A percentile compares a stretch with the other conserved stretches of the same genome.
Conservation (phyloP, 2,329 filamentous ascomycete genomes). For the Fusarium gaditjirri region DNA sequence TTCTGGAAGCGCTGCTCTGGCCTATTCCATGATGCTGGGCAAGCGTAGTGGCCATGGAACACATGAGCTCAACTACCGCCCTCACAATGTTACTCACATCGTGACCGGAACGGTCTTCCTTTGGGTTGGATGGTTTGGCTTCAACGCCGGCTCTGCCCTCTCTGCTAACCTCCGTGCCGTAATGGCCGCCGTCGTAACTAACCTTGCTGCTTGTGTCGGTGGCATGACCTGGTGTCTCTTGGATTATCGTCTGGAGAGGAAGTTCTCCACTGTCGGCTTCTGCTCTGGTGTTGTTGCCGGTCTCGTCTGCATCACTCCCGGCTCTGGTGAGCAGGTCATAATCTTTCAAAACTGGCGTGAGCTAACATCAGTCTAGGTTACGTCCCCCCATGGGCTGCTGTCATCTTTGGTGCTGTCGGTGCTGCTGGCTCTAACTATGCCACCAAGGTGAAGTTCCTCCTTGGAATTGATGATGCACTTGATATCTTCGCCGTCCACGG, state of each 20-base stretch:
- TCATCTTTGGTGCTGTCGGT: conserved; percentile 81
- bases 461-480: conserved; percentile 84
- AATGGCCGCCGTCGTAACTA: conserved; percentile 88
- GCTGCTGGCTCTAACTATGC: conserved; percentile 87
- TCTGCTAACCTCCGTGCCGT: conserved; percentile 84
- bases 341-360: not conserved
- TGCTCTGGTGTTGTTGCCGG: conserved; percentile 91
- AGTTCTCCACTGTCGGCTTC: conserved; percentile 94
- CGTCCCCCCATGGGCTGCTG: conserved; percentile 85
- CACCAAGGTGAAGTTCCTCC: conserved; percentile 88
- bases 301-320: conserved; percentile 88
- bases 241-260: conserved; percentile 87
- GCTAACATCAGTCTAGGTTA: conserved; percentile 59
- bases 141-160: conserved; percentile 88
- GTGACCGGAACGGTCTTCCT: conserved; percentile 93
- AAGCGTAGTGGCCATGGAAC: conserved; percentile 87
- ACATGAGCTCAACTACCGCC: conserved; percentile 89
- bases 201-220: conserved; percentile 83
- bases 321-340: conserved; percentile 67
- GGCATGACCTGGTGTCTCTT: conserved; percentile 91
- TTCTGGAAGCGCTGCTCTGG: conserved; percentile 83
- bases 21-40: conserved; percentile 91
- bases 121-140: conserved; percentile 96
- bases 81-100: conserved; percentile 92
- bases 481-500: conserved; percentile 90